Conservation (phyloP, 1,284 basidiomycete genomes). For the Puccinia triticina region DNA sequence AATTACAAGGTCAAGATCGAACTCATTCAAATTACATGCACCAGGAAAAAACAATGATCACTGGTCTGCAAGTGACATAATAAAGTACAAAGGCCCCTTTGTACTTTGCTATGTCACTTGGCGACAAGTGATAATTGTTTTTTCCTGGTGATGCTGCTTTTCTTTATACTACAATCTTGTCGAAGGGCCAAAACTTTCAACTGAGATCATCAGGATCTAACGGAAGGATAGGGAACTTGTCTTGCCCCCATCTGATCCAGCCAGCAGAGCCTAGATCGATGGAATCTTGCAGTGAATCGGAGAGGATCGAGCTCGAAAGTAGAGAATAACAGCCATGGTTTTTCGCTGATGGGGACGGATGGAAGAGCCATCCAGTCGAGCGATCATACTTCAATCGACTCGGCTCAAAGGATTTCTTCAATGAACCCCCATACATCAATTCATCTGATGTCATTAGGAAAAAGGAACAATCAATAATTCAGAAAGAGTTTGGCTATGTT, state of each 20-base stretch:
- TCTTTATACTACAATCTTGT: too few relatives aligned
- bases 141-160: too few relatives aligned
- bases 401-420: conserved; percentile 55
- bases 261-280: conserved; percentile 54
- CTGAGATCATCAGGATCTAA: conserved; percentile 12
- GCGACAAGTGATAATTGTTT: too few relatives aligned
- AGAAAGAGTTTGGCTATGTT: background rate
- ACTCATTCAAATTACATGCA: too few relatives aligned
- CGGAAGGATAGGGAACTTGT: background rate
- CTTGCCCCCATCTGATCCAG: background rate
- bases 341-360: conserved; percentile 56
- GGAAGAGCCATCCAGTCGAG: conserved; percentile 58
- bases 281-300: conserved; percentile 54
- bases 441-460: conserved; percentile 39
- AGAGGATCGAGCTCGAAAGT: conserved; percentile 56
- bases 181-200: background rate
- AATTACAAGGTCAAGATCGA: too few relatives aligned
- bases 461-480: background rate
- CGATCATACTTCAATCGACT: conserved; percentile 55
- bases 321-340: conserved; percentile 57
- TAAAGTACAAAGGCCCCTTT: too few relatives aligned
- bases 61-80: too few relatives aligned
- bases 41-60: too few relatives aligned
- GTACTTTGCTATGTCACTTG: too few relatives aligned
- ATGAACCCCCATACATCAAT: conserved; percentile 56